phyloP scores from a whole-genome alignment of 2,329 filamentous ascomycete genomes.

The Pseudocercospora cruenta region DNA sequence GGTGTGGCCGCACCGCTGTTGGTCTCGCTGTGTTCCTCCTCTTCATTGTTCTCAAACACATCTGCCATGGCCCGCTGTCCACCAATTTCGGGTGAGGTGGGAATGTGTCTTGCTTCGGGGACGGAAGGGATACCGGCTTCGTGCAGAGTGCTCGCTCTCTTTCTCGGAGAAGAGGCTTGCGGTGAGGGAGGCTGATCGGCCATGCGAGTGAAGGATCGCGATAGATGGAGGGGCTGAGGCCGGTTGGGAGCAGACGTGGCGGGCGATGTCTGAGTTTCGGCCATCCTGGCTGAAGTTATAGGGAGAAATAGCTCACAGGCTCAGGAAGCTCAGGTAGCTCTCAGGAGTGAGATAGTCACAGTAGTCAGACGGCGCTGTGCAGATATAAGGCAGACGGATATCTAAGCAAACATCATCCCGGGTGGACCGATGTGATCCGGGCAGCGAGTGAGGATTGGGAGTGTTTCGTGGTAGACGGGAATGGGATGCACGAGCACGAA shows the following conservation, averaged over 20 bases:
- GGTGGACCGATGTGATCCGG: slow-evolving; percentile 1
- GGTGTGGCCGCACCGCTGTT: slow-evolving; percentile 25
- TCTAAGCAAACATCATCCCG: slow-evolving; percentile 7
- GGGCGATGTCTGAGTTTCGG: slow-evolving; percentile 18
- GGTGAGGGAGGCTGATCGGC: slow-evolving; percentile 39
- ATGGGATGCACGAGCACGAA: background rate
- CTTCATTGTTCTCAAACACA: slow-evolving; percentile 47
- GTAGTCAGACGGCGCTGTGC: background rate
- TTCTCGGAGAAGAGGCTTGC: slow-evolving; percentile 39
- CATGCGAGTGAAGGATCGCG: slow-evolving; percentile 55
- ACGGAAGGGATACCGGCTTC: slow-evolving; percentile 47
- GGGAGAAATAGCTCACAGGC: background rate
- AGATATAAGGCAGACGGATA: background rate
- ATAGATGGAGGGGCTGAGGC: slow-evolving; percentile 45
- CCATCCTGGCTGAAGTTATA: slow-evolving; percentile 11
- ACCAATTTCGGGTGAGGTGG: slow-evolving; percentile 39
- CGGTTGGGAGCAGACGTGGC: slow-evolving; percentile 23
- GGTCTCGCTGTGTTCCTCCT: slow-evolving; percentile 36
- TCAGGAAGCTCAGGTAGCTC: background rate
- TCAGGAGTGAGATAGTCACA: background rate
- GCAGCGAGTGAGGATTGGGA: slow-evolving; percentile 1
- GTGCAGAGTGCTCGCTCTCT: slow-evolving; percentile 53
- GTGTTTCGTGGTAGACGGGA: background rate
- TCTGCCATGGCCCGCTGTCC: slow-evolving; percentile 43
- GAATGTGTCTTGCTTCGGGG: slow-evolving; percentile 47